Percentiles rank a stretch among this genome's conserved stretches.
These are phyloP conservation scores for Trichoderma polysporum DNA, from an alignment of 2,329 filamentous ascomycete species.

Conservation along the genomic window DNA sequence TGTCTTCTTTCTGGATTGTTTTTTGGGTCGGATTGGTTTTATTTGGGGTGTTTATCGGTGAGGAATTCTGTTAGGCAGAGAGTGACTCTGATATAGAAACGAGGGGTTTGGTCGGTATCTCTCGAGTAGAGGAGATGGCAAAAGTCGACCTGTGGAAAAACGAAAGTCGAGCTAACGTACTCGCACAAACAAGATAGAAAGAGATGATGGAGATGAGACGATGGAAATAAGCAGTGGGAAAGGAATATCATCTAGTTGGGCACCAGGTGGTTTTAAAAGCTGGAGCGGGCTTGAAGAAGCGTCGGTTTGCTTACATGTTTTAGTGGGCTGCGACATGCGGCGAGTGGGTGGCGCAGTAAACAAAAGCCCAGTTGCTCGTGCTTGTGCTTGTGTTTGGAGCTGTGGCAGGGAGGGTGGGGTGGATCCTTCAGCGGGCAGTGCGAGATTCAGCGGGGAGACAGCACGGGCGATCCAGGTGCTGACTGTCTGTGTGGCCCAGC, in stretches of 20 bases:
- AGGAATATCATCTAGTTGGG: constrained; percentile 10
- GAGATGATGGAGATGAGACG: constrained; percentile 3
- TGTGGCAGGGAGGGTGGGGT: constrained; percentile 6
- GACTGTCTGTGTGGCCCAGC: background rate
- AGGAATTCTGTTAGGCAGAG: background rate
- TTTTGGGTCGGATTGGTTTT: no score
- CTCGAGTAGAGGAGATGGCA: background rate
- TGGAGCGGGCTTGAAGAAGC: constrained; percentile 12
- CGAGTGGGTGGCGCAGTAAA: constrained; percentile 22
- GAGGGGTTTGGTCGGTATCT: constrained; percentile 1
- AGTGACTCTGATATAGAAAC: background rate
- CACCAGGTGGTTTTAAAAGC: constrained; percentile 20
- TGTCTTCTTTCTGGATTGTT: constrained; percentile 26
- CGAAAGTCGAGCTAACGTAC: constrained; percentile 9
- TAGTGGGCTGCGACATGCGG: constrained; percentile 13
- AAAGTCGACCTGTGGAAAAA: constrained; percentile 4
- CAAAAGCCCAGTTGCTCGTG: background rate
- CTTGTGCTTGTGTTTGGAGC: background rate
- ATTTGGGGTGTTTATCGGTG: constrained; percentile 9
- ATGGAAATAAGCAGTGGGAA: background rate
- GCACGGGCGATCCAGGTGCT: background rate
- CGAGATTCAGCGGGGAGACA: constrained; percentile 1
- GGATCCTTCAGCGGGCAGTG: constrained; percentile 7
- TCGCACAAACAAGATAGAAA: constrained; percentile 6
- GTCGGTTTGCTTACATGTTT: constrained; percentile 1